Conservation (phyloP, 345 rosid species). For the Eucalyptus sp. region DNA sequence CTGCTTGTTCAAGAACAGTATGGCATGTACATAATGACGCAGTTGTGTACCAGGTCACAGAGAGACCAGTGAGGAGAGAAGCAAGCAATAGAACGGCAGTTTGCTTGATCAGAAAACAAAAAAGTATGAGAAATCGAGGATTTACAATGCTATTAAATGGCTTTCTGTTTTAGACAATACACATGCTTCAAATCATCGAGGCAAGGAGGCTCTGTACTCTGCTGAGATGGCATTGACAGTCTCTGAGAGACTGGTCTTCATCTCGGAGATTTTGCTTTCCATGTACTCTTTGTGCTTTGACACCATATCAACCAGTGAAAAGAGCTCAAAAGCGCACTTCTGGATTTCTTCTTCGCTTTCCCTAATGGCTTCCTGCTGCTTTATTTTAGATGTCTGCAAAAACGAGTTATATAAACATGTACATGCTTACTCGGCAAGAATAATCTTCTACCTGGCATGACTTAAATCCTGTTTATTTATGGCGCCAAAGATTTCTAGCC, state of each 20-base stretch:
- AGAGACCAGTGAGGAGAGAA: background rate
- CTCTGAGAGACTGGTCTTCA: constrained; percentile 34
- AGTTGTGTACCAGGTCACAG: background rate
- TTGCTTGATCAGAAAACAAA: background rate
- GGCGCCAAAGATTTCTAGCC: background rate
- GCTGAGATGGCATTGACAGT: constrained; percentile 34
- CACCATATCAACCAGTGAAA: constrained; percentile 43
- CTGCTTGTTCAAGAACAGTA: background rate
- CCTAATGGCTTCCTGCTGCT: constrained; percentile 48
- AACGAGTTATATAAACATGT: background rate
- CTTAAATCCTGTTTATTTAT: background rate
- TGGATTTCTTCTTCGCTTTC: constrained; percentile 55
- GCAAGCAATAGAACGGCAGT: background rate
- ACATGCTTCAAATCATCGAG: background rate
- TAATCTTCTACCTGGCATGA: background rate
- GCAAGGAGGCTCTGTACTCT: constrained; percentile 22
- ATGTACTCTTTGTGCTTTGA: constrained; percentile 57
- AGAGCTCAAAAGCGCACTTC: constrained; percentile 35
- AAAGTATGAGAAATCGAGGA: background rate
- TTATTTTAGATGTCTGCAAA: constrained; percentile 21
- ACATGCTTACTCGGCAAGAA: background rate
- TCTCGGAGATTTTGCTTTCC: constrained; percentile 39
- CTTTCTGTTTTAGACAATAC: background rate
- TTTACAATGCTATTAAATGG: background rate
- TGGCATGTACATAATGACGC: background rate